Conservation (phyloP, 2,329 filamentous ascomycete species). For the Alternaria infectoria region DNA sequence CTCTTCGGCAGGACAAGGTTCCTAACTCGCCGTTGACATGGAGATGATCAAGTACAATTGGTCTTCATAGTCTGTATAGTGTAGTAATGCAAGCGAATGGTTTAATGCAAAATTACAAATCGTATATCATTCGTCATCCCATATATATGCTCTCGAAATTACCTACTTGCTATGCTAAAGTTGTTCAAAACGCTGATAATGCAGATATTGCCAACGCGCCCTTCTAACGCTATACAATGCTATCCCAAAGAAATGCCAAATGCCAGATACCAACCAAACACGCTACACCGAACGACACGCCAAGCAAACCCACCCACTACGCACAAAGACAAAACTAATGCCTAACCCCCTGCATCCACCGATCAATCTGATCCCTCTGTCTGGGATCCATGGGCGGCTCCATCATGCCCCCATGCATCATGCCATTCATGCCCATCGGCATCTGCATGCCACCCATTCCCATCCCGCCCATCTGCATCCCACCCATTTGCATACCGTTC, state of each 20-base stretch:
- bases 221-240: background rate
- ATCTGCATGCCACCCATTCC: slow-evolving; percentile 5
- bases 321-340: slow-evolving; percentile 12
- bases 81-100: slow-evolving; percentile 6
- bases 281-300: background rate
- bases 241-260: background rate
- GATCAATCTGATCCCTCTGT: slow-evolving; percentile 65
- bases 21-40: background rate
- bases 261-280: background rate
- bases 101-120: background rate
- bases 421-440: slow-evolving; percentile 23
- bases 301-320: background rate
- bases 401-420: slow-evolving; percentile 32
- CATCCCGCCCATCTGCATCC: background rate
- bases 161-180: background rate
- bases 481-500: slow-evolving; percentile 21
- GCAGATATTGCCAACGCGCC: background rate
- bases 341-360: slow-evolving; percentile 60
- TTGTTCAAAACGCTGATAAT: background rate
- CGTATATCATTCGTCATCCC: background rate
- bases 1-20: slow-evolving; percentile 1
- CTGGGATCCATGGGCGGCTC: slow-evolving; percentile 52
- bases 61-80: background rate
- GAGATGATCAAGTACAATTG: background rate
- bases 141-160: background rate